Evolutionary conservation across 768 basidiomycete genomes (phyloP).

Genomic region (Trametes meyenii): DNA sequence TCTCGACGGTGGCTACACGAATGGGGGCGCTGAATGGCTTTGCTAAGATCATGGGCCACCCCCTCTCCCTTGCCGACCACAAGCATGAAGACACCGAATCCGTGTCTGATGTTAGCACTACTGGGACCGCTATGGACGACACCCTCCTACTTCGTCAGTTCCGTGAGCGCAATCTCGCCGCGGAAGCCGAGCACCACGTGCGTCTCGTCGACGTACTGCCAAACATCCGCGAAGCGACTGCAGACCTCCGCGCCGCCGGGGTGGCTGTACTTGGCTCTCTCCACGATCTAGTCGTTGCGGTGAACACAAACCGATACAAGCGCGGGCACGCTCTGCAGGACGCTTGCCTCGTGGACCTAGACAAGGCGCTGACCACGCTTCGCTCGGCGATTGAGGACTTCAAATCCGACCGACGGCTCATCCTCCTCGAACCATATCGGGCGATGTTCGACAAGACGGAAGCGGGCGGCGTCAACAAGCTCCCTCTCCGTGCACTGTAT

Average conservation of each 20-base stretch:
- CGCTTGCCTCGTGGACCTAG: conserved; percentile 18
- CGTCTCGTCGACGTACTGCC: conserved; percentile 41
- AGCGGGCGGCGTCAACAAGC: conserved; percentile 15
- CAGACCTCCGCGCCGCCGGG: conserved; percentile 38
- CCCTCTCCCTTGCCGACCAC: neutral
- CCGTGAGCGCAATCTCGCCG: conserved; percentile 28
- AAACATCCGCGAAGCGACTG: conserved; percentile 37
- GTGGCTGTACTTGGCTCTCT: conserved; percentile 33
- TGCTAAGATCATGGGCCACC: conserved; percentile 31
- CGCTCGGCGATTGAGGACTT: conserved; percentile 36
- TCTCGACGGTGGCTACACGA: conserved; percentile 40
- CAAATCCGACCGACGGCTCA: conserved; percentile 36
- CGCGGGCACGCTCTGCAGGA: conserved; percentile 20
- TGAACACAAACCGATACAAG: conserved; percentile 42
- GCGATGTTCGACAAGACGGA: conserved; percentile 38
- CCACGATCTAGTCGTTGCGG: conserved; percentile 30
- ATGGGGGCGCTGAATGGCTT: conserved; percentile 41
- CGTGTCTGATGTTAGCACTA: conserved; percentile 11
- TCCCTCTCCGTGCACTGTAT: conserved; percentile 48
- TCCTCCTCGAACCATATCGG: conserved; percentile 47
- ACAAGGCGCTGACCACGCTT: conserved; percentile 9
- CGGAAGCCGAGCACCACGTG: conserved; percentile 35
- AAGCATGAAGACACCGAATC: conserved; percentile 10
- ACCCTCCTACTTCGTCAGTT: conserved; percentile 41
- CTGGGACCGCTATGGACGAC: conserved; percentile 33